These are phyloP conservation scores for Penicillium argentinense DNA, from an alignment of 495 filamentous ascomycete genomes.

Conservation along the genomic window DNA sequence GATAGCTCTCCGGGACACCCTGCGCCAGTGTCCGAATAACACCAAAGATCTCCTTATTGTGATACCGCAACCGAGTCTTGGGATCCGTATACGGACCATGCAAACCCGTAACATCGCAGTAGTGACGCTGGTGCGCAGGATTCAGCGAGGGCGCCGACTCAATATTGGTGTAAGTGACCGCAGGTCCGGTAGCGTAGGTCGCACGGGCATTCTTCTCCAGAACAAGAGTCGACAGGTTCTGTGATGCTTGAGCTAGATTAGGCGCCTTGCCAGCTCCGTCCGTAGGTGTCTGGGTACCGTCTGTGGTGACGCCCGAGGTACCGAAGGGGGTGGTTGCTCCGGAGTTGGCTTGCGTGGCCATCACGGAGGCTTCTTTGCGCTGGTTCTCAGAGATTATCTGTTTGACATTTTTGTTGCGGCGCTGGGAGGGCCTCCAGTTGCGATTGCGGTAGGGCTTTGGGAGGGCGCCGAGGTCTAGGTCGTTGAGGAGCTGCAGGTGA, in stretches of 20 bases:
- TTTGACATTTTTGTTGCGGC: conserved; percentile 97
- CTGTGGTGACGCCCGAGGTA: conserved; percentile 52
- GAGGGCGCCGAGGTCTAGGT: conserved; percentile 81
- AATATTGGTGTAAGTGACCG: conserved; percentile 91
- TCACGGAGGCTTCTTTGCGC: conserved; percentile 76
- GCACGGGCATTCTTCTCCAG: conserved; percentile 67
- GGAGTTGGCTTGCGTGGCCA: conserved; percentile 79
- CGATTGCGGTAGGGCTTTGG: conserved; percentile 85
- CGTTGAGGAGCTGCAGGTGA: conserved; percentile 68
- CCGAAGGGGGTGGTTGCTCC: conserved; percentile 72
- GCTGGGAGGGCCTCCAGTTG: conserved; percentile 85
- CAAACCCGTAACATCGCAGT: conserved; percentile 94
- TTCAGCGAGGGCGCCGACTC: conserved; percentile 83
- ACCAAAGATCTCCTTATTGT: conserved; percentile 84
- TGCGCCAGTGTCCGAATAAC: conserved; percentile 74
- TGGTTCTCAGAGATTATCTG: conserved; percentile 89
- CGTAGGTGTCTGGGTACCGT: conserved; percentile 58
- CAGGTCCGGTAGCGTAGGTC: conserved; percentile 53
- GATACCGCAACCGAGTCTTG: conserved; percentile 87
- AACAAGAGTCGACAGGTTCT: conserved; percentile 80
- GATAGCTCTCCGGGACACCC: conserved; percentile 78
- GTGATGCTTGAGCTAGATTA: conserved; percentile 80
- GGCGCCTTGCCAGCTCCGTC: conserved; percentile 52
- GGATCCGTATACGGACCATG: conserved; percentile 88
- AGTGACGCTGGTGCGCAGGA: conserved; percentile 71